phyloP scores from a whole-genome alignment of 1,284 basidiomycete genomes.

The Dichomitus squalens region DNA sequence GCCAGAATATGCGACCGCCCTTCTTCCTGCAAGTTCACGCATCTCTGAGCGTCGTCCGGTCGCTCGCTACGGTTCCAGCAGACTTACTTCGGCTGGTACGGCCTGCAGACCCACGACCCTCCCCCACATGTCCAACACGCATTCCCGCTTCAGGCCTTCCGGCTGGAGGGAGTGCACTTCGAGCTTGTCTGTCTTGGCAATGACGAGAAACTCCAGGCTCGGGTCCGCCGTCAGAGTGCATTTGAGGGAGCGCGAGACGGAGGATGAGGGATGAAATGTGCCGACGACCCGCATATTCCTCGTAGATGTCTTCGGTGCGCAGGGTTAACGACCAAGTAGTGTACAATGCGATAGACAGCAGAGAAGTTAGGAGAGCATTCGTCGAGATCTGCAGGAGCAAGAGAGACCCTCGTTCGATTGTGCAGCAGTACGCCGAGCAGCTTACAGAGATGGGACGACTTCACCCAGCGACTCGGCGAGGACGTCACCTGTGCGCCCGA shows the following conservation, averaged over 20 bases:
- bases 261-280: constrained; percentile 69
- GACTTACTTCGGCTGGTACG: constrained; percentile 53
- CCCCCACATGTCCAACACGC: constrained; percentile 65
- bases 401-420: not conserved
- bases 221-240: constrained; percentile 47
- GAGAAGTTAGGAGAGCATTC: not conserved
- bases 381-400: not conserved
- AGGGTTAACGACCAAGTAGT: not conserved
- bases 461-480: too few species aligned
- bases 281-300: constrained; percentile 64
- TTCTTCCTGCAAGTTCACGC: constrained; percentile 38
- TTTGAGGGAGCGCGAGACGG: constrained; percentile 63
- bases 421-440: not conserved
- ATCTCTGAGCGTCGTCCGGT: constrained; percentile 5
- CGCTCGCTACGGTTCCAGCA: not conserved
- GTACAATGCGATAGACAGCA: not conserved
- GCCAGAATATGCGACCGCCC: constrained; percentile 56
- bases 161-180: constrained; percentile 65
- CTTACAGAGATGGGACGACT: not conserved
- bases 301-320: not conserved
- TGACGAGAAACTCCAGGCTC: constrained; percentile 60
- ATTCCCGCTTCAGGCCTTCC: constrained; percentile 59
- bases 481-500: not conserved
- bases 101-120: constrained; percentile 57
- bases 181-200: constrained; percentile 64